phyloP scores from a whole-genome alignment of 2,329 filamentous ascomycete genomes.

The Thelonectria olida region DNA sequence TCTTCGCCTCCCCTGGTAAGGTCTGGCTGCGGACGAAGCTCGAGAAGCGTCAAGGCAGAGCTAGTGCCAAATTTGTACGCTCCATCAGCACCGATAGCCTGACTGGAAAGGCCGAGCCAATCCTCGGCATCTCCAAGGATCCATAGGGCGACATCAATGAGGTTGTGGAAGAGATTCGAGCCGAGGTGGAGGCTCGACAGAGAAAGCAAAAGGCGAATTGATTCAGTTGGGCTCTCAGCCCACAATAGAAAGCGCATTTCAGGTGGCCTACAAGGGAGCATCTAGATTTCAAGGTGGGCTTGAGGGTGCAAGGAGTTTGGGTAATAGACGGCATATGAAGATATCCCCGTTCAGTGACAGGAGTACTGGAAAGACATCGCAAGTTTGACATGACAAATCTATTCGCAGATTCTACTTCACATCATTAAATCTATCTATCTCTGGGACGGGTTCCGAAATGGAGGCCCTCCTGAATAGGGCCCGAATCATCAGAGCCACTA shows the following conservation, averaged over 20 bases:
- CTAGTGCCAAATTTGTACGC: slow-evolving; percentile 56
- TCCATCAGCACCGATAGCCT: slow-evolving; percentile 67
- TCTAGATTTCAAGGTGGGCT: background rate
- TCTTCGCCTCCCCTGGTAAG: slow-evolving; percentile 86
- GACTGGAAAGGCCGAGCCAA: slow-evolving; percentile 62
- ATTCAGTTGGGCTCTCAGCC: background rate
- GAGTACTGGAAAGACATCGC: background rate
- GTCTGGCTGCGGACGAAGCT: slow-evolving; percentile 63
- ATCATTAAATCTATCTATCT: slow-evolving; percentile 38
- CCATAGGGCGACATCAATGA: slow-evolving; percentile 79
- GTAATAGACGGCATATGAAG: background rate
- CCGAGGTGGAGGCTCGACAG: slow-evolving; percentile 70
- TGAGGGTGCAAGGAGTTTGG: background rate
- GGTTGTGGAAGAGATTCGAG: slow-evolving; percentile 77
- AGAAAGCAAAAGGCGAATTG: slow-evolving; percentile 29
- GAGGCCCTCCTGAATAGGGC: slow-evolving; percentile 13
- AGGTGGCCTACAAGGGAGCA: background rate
- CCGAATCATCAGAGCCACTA: slow-evolving; percentile 19
- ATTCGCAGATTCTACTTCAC: slow-evolving; percentile 26
- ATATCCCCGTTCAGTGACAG: background rate
- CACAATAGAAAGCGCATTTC: background rate
- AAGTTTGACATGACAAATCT: slow-evolving; percentile 13
- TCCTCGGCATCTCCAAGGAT: slow-evolving; percentile 83
- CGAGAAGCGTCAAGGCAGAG: slow-evolving; percentile 63
- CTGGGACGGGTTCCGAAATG: slow-evolving; percentile 14